phyloP scores from a whole-genome alignment of 164 flowering plant species.

The Stephania japonica region DNA sequence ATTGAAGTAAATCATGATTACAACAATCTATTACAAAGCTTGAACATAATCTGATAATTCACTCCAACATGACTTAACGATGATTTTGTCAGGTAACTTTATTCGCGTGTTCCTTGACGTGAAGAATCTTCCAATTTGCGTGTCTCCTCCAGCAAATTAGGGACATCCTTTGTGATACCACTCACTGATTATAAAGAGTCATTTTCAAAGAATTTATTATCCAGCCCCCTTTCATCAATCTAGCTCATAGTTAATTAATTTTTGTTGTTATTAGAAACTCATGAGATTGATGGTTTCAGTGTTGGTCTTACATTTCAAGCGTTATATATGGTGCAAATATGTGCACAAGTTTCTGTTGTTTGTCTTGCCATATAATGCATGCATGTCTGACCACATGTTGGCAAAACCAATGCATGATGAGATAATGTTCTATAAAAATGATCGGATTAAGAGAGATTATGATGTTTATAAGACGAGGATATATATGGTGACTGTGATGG shows the following conservation, averaged over 20 bases:
- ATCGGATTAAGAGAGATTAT: conserved; percentile 6
- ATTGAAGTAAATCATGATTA: too few relatives aligned
- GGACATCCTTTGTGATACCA: too few relatives aligned
- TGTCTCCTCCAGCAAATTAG: too few relatives aligned
- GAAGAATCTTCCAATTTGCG: too few relatives aligned
- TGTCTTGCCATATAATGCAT: neutral
- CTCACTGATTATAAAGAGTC: too few relatives aligned
- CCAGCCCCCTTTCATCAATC: too few relatives aligned
- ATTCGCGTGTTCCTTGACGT: too few relatives aligned
- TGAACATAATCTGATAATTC: too few relatives aligned
- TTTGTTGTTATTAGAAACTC: conserved; percentile 25
- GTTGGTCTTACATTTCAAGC: conserved; percentile 20
- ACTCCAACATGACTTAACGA: too few relatives aligned
- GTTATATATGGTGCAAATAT: conserved; percentile 19
- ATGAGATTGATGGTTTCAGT: conserved; percentile 17
- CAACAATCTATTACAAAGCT: too few relatives aligned
- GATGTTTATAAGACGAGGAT: neutral
- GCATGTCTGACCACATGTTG: neutral
- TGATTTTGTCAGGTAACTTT: too few relatives aligned
- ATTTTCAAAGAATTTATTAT: too few relatives aligned
- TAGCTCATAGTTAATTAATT: neutral
- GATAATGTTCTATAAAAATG: conserved; percentile 10
- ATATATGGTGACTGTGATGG: neutral
- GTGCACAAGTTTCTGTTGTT: neutral
- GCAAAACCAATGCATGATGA: neutral